Evolutionary conservation across 1,139 yeast species (phyloP), one percentile per base, ranked within the genome.

Genomic region (Kurtzmaniella quercitrusa): DNA sequence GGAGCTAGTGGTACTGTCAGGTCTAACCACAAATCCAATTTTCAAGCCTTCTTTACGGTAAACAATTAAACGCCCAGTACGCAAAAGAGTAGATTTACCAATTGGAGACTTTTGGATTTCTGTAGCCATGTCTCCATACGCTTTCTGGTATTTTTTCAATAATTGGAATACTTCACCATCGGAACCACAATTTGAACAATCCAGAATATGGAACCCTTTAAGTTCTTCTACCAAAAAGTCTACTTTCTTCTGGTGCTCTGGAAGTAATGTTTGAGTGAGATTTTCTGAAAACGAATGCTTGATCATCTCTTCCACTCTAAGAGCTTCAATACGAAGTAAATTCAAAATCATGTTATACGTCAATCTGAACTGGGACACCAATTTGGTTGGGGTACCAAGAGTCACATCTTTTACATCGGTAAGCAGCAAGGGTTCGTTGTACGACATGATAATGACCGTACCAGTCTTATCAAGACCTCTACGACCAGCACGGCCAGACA

Each of bases 401-500:
- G 89, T 81, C 41, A 91, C 90, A 41, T 84, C 89, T 57, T 87
- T 86, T 56, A 93, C 80, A 27, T 77, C 77, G 1, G 72, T 60
- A 8, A 79, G 77, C 3, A 77, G 72, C 19, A 85, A 66, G 0
- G 95, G 90, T 24, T 83, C 83, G 41, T 80, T 81, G 55, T 83
- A 86, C 2, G 94, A 77, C 95, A 93, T 89, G 21, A 91, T 82
- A 47, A 94, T 90, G n/a, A 94, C 98, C 0, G 96, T 91, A 56
- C 98, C 98, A 1, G 88, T 88, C 24, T 82, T 71, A 70, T 93
- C 98, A 51, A 93, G 70, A 39, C 98, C 98, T 74, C 98, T 83
- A 68, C 98, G 82, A 51, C 98, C 98, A 2, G 98, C 98, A 65
- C 98, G 80, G 43, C 98, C 98, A 0, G 98, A 91, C 98, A 94